Evolutionary conservation across 805 yeast species (phyloP), one percentile per base, ranked within the genome.

Genomic region (Hanseniaspora guilliermondii): DNA sequence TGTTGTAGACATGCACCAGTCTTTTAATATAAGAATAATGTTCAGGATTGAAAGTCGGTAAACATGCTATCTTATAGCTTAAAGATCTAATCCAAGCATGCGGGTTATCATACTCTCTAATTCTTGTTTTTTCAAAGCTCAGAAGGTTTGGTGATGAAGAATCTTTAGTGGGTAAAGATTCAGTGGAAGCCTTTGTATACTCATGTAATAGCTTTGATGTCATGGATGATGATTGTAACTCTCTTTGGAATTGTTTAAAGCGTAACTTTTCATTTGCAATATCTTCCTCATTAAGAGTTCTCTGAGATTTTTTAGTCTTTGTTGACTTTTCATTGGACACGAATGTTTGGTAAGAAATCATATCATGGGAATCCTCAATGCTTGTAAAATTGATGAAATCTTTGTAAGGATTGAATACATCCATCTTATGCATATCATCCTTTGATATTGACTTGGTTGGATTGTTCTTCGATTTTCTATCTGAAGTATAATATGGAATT

Each of bases 401-500:
- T 32, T 44, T 44, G 25, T 44, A 44, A 5, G 38, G 38, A 14
- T 44, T 44, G 8, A 21, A 17, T 11, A 36, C 6, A 14, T 21
- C 22, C 3, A 19, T 32, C 6, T n/a, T 14, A 37, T 22, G 6
- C 12, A 6, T 45, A 16, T 50, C 50, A 37, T 27, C 2, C 25
- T 41, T 22, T 39, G 16, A 5, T 16, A 6, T 44, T 14, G 32
- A 7, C 9, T 49, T 37, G 16, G 14, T 25, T 32, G 16, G 2
- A 12, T 16, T n/a, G 9, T 49, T 44, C 30, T 45, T 21, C 46
- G 64, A 63, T 17, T 61, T 62, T 17, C 69, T 62, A 30, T 22
- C 8, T 22, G 38, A 16, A 8, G 80, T 79, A 50, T 85, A 82
- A 72, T 86, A 87, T 72, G 86, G 85, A 60, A 87, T 87, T 60